Evolutionary conservation across 2,329 filamentous ascomycete genomes (phyloP).

Genomic region (Metarhizium anisopliae): DNA sequence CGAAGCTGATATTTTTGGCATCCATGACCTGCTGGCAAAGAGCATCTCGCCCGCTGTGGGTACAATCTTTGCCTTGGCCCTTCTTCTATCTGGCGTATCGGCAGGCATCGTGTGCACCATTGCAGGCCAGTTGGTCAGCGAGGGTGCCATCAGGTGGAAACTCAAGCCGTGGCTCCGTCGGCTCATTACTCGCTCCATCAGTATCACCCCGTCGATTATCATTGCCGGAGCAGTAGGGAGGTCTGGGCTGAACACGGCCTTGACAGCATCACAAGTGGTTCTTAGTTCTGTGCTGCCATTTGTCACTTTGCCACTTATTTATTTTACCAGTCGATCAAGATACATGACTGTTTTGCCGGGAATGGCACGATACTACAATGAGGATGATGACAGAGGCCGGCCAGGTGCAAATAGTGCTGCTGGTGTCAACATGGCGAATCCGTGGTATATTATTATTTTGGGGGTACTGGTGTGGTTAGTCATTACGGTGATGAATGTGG

Average conservation of each 20-base stretch:
- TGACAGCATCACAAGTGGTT: slow-evolving; percentile 70
- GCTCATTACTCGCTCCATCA: slow-evolving; percentile 68
- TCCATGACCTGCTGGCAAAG: slow-evolving; percentile 61
- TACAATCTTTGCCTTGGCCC: slow-evolving; percentile 73
- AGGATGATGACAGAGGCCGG: slow-evolving; percentile 15
- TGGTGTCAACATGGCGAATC: slow-evolving; percentile 59
- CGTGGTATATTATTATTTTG: slow-evolving; percentile 52
- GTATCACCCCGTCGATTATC: slow-evolving; percentile 73
- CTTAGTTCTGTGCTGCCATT: slow-evolving; percentile 75
- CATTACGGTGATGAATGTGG: slow-evolving; percentile 72
- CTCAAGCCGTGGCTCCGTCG: slow-evolving; percentile 71
- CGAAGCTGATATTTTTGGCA: slow-evolving; percentile 72
- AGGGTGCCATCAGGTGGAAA: slow-evolving; percentile 70
- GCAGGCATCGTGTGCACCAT: slow-evolving; percentile 87
- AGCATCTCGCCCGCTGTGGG: slow-evolving; percentile 69
- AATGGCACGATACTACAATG: slow-evolving; percentile 23
- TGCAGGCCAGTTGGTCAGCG: slow-evolving; percentile 79
- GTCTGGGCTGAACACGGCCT: slow-evolving; percentile 57
- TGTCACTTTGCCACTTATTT: slow-evolving; percentile 73
- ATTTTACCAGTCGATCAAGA: slow-evolving; percentile 69
- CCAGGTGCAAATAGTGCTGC: neutral
- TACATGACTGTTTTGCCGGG: slow-evolving; percentile 66
- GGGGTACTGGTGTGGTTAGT: slow-evolving; percentile 58
- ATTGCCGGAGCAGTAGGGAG: slow-evolving; percentile 72
- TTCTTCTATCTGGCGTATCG: slow-evolving; percentile 70